A percentile compares a stretch with the other conserved stretches of the same genome.
These are phyloP conservation scores for Eutypella sp. DNA, from an alignment of 2,329 filamentous ascomycete genomes.

Conservation along the genomic window DNA sequence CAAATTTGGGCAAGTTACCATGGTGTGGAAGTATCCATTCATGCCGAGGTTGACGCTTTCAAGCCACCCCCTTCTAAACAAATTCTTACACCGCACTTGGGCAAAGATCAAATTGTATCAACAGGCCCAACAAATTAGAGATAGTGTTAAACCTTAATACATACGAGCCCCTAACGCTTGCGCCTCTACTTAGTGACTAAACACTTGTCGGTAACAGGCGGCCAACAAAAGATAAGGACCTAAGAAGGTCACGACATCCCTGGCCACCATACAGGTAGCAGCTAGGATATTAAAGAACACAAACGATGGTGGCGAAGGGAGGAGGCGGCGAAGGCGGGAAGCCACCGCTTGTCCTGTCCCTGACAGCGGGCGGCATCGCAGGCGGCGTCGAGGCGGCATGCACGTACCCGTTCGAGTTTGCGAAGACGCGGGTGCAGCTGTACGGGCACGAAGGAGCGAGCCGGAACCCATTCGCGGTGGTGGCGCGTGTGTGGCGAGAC, in stretches of 20 bases:
- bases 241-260: not conserved
- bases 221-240: too few relatives aligned
- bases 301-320: constrained; percentile 23
- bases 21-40: too few relatives aligned
- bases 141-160: too few relatives aligned
- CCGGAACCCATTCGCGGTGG: constrained; percentile 51
- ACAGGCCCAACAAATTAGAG: too few relatives aligned
- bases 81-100: too few relatives aligned
- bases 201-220: too few relatives aligned
- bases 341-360: constrained; percentile 21
- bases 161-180: too few relatives aligned
- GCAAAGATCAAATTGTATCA: too few relatives aligned
- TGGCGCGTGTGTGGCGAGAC: constrained; percentile 47
- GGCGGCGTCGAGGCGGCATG: constrained; percentile 28
- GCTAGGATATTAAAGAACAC: constrained; percentile 6
- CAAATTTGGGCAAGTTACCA: too few relatives aligned
- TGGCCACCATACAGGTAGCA: not conserved
- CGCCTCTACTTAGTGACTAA: too few relatives aligned
- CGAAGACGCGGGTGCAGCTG: constrained; percentile 57
- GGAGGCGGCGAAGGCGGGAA: constrained; percentile 10
- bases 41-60: too few relatives aligned
- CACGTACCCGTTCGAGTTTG: constrained; percentile 58
- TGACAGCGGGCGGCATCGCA: constrained; percentile 26
- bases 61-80: too few relatives aligned
- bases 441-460: constrained; percentile 31